Evolutionary conservation across 768 basidiomycete species (phyloP).

Genomic region (Pisolithus marmoratus): DNA sequence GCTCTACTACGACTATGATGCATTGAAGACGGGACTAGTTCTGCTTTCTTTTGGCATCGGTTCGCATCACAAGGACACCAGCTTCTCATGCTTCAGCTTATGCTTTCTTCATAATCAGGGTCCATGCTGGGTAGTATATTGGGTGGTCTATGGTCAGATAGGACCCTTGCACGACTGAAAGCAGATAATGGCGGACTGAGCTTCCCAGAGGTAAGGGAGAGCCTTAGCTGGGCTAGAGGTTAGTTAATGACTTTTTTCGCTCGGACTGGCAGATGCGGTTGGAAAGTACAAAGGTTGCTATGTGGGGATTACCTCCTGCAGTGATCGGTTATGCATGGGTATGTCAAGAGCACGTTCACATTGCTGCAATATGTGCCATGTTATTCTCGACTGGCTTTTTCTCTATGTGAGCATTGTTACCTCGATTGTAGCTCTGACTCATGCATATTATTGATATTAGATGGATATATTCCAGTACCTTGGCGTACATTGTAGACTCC

Average conservation of each 20-base stretch:
- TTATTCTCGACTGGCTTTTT: slow-evolving; percentile 74
- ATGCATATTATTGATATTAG: slow-evolving; percentile 18
- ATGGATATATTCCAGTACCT: slow-evolving; percentile 60
- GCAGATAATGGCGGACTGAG: slow-evolving; percentile 41
- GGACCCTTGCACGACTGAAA: slow-evolving; percentile 39
- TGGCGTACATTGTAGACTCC: slow-evolving; percentile 86
- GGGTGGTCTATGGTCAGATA: slow-evolving; percentile 58
- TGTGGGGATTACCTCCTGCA: slow-evolving; percentile 48
- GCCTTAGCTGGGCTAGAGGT: too few species aligned
- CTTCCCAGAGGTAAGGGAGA: slow-evolving; percentile 63
- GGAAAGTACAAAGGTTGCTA: slow-evolving; percentile 53
- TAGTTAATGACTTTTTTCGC: too few species aligned
- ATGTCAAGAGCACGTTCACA: slow-evolving; percentile 53
- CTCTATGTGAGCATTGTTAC: slow-evolving; percentile 53
- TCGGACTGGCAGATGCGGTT: slow-evolving; percentile 58
- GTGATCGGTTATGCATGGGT: slow-evolving; percentile 77
- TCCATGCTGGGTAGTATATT: slow-evolving; percentile 47
- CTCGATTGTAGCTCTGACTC: not conserved
- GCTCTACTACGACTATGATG: slow-evolving; percentile 57
- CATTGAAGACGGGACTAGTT: slow-evolving; percentile 75
- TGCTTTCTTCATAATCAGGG: slow-evolving; percentile 28
- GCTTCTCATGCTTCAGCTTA: not conserved
- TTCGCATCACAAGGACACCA: slow-evolving; percentile 19
- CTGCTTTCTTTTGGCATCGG: slow-evolving; percentile 71
- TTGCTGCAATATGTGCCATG: slow-evolving; percentile 66